phyloP scores from a whole-genome alignment of 495 filamentous ascomycete species.

The Penicillium turbatum region DNA sequence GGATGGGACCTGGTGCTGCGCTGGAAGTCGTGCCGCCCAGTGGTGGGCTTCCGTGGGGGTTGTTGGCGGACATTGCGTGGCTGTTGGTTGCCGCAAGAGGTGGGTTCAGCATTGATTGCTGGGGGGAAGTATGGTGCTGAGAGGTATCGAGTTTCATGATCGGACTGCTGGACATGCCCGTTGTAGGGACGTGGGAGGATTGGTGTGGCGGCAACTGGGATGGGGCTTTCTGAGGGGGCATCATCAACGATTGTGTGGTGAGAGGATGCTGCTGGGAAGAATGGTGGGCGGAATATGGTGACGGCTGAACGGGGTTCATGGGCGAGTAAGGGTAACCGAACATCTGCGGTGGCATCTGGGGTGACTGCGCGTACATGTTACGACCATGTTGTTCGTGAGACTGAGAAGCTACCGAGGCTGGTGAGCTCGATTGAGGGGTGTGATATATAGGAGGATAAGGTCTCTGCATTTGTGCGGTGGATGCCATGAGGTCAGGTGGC shows the following conservation, averaged over 20 bases:
- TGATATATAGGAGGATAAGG: conserved; percentile 92
- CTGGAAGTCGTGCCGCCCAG: conserved; percentile 69
- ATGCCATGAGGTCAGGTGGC: conserved; percentile 88
- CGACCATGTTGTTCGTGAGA: conserved; percentile 81
- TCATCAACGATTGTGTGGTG: conserved; percentile 58
- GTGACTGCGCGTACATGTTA: conserved; percentile 74
- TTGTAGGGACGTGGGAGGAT: conserved; percentile 38
- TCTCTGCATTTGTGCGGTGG: conserved; percentile 74
- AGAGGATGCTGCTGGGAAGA: conserved; percentile 63
- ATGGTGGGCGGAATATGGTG: conserved; percentile 73
- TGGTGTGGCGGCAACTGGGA: conserved; percentile 54
- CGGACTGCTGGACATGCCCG: conserved; percentile 35
- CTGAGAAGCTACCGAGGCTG: conserved; percentile 91
- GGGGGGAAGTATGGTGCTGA: conserved; percentile 43
- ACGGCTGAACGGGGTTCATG: conserved; percentile 64
- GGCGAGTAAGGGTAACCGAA: conserved; percentile 76
- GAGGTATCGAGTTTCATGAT: conserved; percentile 36
- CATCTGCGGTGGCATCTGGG: conserved; percentile 69
- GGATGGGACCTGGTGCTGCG: conserved; percentile 95
- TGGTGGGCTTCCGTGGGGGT: conserved; percentile 39
- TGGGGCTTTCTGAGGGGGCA: conserved; percentile 63
- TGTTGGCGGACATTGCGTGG: conserved; percentile 52
- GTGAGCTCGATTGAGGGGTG: conserved; percentile 92
- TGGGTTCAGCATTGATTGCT: conserved; percentile 40
- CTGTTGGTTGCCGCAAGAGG: conserved; percentile 43